These are phyloP conservation scores for Colletotrichum ledebouriae DNA, from an alignment of 2,329 filamentous ascomycete species.

Conservation along the genomic window DNA sequence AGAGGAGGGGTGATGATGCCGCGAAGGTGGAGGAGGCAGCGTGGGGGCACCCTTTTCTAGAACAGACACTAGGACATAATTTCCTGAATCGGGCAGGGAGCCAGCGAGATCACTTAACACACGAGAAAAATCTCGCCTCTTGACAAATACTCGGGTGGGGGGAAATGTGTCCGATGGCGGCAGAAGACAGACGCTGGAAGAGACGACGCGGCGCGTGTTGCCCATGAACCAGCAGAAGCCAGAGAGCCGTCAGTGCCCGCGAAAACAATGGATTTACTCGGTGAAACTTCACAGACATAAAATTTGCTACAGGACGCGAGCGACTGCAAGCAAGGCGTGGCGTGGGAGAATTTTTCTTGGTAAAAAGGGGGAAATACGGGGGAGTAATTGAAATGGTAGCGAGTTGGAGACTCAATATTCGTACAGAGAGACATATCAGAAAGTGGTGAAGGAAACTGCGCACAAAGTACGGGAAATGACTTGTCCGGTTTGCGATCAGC, in stretches of 20 bases:
- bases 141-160: constrained; percentile 17
- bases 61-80: constrained; percentile 42
- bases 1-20: constrained; percentile 7
- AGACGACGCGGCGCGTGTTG: too few relatives aligned
- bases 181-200: not conserved
- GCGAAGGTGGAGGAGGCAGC: constrained; percentile 27
- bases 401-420: not conserved
- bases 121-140: constrained; percentile 24
- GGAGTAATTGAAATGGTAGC: not conserved
- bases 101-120: constrained; percentile 38
- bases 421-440: not conserved
- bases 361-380: not conserved
- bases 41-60: constrained; percentile 42
- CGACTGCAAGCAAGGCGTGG: not conserved
- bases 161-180: constrained; percentile 27
- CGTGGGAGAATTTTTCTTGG: not conserved
- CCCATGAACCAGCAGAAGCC: not conserved
- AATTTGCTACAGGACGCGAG: not conserved
- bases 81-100: constrained; percentile 38
- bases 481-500: constrained; percentile 3
- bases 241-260: not conserved
- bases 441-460: not conserved
- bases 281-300: not conserved
- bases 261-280: not conserved
- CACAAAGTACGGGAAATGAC: constrained; percentile 6